A percentile compares a stretch with the other conserved stretches of the same genome.
Conservation (phyloP, 495 filamentous ascomycete species). For the Xylaria bambusicola region DNA sequence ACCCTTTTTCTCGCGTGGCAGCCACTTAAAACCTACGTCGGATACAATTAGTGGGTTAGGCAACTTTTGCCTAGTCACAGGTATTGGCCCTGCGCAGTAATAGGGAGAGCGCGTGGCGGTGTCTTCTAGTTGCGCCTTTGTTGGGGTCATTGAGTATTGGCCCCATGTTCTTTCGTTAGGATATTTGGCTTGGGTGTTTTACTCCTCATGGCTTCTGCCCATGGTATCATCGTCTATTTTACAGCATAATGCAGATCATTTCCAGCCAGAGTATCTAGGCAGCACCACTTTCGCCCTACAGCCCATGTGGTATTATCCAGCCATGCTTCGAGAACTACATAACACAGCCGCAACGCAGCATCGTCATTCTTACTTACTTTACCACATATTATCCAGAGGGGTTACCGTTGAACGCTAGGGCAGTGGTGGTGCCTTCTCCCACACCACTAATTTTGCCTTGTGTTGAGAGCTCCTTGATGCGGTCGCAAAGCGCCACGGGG, state of each 20-base stretch:
- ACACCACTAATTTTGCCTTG: constrained; percentile 29
- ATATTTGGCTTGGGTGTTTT: too few relatives aligned
- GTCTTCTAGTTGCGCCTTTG: not conserved
- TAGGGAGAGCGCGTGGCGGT: not conserved
- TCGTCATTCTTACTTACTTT: not conserved
- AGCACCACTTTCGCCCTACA: not conserved
- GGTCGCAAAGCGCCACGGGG: constrained; percentile 33
- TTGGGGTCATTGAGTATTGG: not conserved
- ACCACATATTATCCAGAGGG: constrained; percentile 5
- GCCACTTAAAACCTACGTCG: not conserved
- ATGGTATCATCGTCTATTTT: too few relatives aligned
- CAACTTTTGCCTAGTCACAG: not conserved
- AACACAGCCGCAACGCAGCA: not conserved
- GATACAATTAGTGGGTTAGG: not conserved
- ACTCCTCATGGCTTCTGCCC: too few relatives aligned
- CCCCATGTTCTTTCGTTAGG: not conserved
- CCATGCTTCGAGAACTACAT: not conserved
- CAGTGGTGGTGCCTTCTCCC: constrained; percentile 29
- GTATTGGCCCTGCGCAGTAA: not conserved
- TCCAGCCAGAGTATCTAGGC: too few relatives aligned
- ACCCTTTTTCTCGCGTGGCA: not conserved
- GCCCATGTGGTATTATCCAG: not conserved
- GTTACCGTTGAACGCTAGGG: constrained; percentile 36
- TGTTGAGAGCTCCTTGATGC: constrained; percentile 33
- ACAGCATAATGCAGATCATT: not conserved